A percentile compares a stretch with the other conserved stretches of the same genome.
Evolutionary conservation across 768 basidiomycete species (phyloP).

Genomic region (Trametes gibbosa): DNA sequence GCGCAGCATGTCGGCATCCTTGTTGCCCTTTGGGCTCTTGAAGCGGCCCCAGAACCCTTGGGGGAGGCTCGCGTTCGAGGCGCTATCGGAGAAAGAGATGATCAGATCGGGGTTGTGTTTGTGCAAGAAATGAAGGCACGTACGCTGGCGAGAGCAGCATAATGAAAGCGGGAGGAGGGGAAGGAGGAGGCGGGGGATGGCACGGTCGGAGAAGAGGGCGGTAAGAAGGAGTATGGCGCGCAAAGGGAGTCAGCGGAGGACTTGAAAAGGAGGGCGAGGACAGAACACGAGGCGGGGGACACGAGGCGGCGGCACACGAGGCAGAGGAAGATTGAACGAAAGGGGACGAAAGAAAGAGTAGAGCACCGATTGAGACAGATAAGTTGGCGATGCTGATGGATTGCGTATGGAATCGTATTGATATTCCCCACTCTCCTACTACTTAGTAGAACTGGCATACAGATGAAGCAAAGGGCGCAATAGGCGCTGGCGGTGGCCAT

Average conservation of each 20-base stretch:
- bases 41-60: slow-evolving; percentile 61
- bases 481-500: neutral
- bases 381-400: slow-evolving; percentile 20
- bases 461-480: too few species aligned
- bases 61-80: slow-evolving; percentile 60
- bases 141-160: slow-evolving; percentile 87
- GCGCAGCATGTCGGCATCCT: slow-evolving; percentile 56
- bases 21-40: slow-evolving; percentile 53
- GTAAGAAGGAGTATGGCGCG: neutral
- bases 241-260: slow-evolving; percentile 1
- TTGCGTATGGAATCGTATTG: slow-evolving; percentile 9
- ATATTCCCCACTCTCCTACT: neutral
- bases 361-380: slow-evolving; percentile 14
- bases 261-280: slow-evolving; percentile 8
- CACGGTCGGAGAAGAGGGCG: too few species aligned
- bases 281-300: slow-evolving; percentile 17
- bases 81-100: slow-evolving; percentile 42
- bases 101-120: slow-evolving; percentile 34
- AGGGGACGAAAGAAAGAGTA: slow-evolving; percentile 3
- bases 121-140: slow-evolving; percentile 31
- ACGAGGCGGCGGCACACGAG: slow-evolving; percentile 26
- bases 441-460: too few species aligned
- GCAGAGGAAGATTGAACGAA: slow-evolving; percentile 19
- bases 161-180: slow-evolving; percentile 13
- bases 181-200: neutral